Evolutionary conservation across 768 basidiomycete genomes (phyloP), one percentile per base, ranked within the genome.

Genomic region (Mycena polygramma): DNA sequence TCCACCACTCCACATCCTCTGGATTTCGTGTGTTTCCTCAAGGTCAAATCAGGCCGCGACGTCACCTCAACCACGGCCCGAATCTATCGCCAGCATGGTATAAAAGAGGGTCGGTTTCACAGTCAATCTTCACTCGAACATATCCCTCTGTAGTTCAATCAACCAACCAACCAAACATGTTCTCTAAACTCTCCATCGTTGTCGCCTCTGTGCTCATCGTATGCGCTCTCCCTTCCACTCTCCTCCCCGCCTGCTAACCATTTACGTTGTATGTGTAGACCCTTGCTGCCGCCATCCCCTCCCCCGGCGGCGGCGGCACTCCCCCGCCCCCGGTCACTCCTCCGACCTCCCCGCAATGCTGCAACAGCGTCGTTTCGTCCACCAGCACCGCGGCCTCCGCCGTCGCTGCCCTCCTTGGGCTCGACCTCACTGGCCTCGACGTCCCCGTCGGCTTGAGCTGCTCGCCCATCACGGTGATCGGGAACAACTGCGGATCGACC

Each of bases 141-240:
- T 24, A 30, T 53, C 17, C 52, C 52, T 35, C 30, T 35, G 52
- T 35, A 13, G 24, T 35, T 19, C 24, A 53, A 30, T 2, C 30
- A 30, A 17, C 24, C 4, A 26, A 11, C 2, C 26, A 53, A 35
- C 17, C 52, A 53, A 53, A 53, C 13, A 35, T 53, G 52, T 53
- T 53, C 52, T 35, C 52, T 15, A 53, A 53, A 15, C 9, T 30
- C 11, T 35, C 26, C 17, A 26, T 35, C 26, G 49, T 24, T 14
- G 49, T 51, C 0, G 26, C 52, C 15, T 53, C 52, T 19, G 52
- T 53, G 26, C 52, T 53, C 52, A 53, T 53, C 30, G 52, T 53
- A 35, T 1, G 52, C 52, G 3, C 30, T 30, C 30, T 2, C 30
- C 30, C 24, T 14, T 30, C 30, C 30, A 30, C 30, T 30, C 7